phyloP scores from a whole-genome alignment of 164 flowering plant genomes.

The Nelumbo lutea region DNA sequence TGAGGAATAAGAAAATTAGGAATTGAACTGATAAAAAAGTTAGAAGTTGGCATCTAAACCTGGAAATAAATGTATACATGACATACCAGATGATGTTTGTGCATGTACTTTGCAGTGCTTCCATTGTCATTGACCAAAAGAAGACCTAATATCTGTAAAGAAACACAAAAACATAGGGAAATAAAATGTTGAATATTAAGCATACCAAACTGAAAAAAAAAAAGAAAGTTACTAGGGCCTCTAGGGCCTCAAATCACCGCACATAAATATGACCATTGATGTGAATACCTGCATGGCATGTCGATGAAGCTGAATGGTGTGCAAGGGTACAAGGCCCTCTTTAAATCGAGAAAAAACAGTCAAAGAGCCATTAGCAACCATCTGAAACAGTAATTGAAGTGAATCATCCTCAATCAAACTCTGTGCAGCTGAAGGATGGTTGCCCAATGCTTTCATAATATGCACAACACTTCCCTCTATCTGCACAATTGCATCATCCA shows the following conservation, averaged over 20 bases:
- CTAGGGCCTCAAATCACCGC: background rate
- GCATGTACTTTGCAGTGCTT: constrained; percentile 86
- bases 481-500: constrained; percentile 35
- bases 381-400: constrained; percentile 76
- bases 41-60: background rate
- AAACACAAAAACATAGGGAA: background rate
- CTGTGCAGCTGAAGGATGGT: constrained; percentile 93
- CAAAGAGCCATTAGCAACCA: constrained; percentile 90
- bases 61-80: background rate
- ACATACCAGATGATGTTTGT: constrained; percentile 90
- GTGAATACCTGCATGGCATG: constrained; percentile 97
- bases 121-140: constrained; percentile 97
- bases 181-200: background rate
- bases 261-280: background rate
- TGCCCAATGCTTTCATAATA: constrained; percentile 95
- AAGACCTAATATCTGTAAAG: constrained; percentile 83
- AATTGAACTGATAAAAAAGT: background rate
- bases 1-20: background rate
- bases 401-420: constrained; percentile 95
- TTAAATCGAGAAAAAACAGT: constrained; percentile 62
- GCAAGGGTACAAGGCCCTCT: constrained; percentile 81
- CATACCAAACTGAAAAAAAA: too few species aligned
- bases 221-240: too few species aligned
- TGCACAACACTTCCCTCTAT: constrained; percentile 93
- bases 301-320: constrained; percentile 91